A percentile compares a stretch with the other conserved stretches of the same genome.
These are phyloP conservation scores for Firmiana major DNA, from an alignment of 345 rosid species.

Conservation along the genomic window DNA sequence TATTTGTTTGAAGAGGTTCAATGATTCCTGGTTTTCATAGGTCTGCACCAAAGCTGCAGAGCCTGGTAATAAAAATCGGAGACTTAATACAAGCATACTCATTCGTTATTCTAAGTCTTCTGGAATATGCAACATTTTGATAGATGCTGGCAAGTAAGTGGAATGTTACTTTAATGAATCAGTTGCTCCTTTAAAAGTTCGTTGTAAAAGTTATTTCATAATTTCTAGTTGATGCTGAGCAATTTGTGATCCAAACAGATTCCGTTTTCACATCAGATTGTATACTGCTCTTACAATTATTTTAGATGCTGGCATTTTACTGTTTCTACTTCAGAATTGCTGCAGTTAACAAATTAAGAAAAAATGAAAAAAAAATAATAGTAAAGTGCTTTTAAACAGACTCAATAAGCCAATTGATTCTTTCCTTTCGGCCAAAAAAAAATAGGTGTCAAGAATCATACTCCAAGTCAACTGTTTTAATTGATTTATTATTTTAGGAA, in stretches of 20 bases:
- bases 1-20: constrained; percentile 12
- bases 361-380: too few relatives aligned
- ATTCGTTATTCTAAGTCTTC: constrained; percentile 50
- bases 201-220: neutral
- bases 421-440: neutral
- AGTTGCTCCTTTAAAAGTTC: neutral
- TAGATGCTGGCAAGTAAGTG: constrained; percentile 94
- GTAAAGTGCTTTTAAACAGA: neutral
- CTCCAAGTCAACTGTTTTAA: too few relatives aligned
- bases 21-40: constrained; percentile 29
- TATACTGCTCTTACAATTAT: neutral
- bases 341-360: too few relatives aligned
- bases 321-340: too few relatives aligned
- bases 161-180: constrained; percentile 12
- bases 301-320: too few relatives aligned
- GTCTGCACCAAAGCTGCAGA: constrained; percentile 79
- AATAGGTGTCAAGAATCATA: too few relatives aligned
- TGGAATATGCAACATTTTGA: constrained; percentile 48
- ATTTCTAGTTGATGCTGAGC: neutral
- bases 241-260: neutral
- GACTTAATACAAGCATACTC: constrained; percentile 29
- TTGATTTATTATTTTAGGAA: too few relatives aligned
- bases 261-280: neutral
- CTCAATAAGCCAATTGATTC: neutral
- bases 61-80: constrained; percentile 70